Percentiles rank a stretch among this genome's conserved stretches.
These are phyloP conservation scores for Rhamnella rubrinervis DNA, from an alignment of 331 rosid species.

Conservation along the genomic window DNA sequence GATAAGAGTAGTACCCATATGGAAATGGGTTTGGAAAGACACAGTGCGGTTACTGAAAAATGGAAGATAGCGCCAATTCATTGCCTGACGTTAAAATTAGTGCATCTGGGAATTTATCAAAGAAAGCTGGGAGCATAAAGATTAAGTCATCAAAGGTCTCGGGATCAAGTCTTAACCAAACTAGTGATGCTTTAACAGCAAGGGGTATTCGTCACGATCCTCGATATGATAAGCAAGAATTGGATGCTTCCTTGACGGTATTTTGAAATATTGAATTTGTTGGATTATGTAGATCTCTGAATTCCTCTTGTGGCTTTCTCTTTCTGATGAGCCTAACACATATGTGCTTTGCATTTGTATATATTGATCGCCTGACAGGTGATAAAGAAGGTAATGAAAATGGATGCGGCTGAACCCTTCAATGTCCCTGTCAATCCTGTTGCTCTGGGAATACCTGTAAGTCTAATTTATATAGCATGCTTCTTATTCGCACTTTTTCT, in stretches of 20 bases:
- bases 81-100: slow-evolving; percentile 35
- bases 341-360: slow-evolving; percentile 4
- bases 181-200: slow-evolving; percentile 25
- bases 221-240: slow-evolving; percentile 59
- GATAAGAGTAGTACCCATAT: slow-evolving; percentile 79
- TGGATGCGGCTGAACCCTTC: slow-evolving; percentile 94
- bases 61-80: slow-evolving; percentile 81
- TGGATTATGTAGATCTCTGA: slow-evolving; percentile 7
- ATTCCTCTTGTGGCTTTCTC: slow-evolving; percentile 16
- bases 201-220: slow-evolving; percentile 38
- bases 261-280: slow-evolving; percentile 24
- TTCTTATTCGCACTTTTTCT: slow-evolving; percentile 4
- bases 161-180: slow-evolving; percentile 50
- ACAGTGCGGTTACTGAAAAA: slow-evolving; percentile 45
- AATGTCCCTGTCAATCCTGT: slow-evolving; percentile 93
- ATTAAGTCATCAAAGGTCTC: slow-evolving; percentile 68
- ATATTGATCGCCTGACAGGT: slow-evolving; percentile 42
- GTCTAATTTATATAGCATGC: slow-evolving; percentile 22
- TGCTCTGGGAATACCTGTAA: slow-evolving; percentile 93
- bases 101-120: slow-evolving; percentile 35
- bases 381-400: slow-evolving; percentile 88
- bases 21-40: slow-evolving; percentile 61
- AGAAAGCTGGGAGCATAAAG: slow-evolving; percentile 69
- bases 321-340: background rate
- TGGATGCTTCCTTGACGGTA: slow-evolving; percentile 69